Conservation (phyloP, 2,329 filamentous ascomycete species). For the Lomentospora prolificans region DNA sequence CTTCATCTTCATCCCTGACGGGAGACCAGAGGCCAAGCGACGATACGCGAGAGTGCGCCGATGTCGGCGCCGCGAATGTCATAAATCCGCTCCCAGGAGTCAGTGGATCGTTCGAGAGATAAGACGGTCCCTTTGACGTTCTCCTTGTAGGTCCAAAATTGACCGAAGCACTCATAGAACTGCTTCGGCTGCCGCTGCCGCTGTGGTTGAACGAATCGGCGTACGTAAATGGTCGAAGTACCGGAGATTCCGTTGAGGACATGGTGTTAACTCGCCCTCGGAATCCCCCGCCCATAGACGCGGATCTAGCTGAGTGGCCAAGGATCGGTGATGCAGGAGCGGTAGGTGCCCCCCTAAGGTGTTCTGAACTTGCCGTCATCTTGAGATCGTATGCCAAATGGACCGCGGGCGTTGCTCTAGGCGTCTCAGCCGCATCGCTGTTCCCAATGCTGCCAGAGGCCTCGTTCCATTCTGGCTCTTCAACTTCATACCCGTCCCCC, state of each 20-base stretch:
- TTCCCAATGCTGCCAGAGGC: constrained; percentile 11
- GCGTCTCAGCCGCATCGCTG: constrained; percentile 13
- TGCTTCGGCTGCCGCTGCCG: constrained; percentile 29
- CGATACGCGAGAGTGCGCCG: constrained; percentile 24
- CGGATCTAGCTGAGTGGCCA: constrained; percentile 19
- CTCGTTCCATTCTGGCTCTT: constrained; percentile 12
- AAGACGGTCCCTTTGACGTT: constrained; percentile 2
- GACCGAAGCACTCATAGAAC: constrained; percentile 30
- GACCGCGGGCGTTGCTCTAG: constrained; percentile 22
- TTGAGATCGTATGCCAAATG: constrained; percentile 63
- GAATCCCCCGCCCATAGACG: constrained; percentile 13
- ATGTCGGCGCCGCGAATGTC: constrained; percentile 18
- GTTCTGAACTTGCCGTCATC: constrained; percentile 65
- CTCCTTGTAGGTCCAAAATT: constrained; percentile 9
- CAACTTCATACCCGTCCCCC: constrained; percentile 27
- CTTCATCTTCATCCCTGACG: constrained; percentile 36
- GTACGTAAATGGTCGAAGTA: constrained; percentile 28
- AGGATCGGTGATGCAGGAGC: constrained; percentile 24
- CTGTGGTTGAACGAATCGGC: constrained; percentile 27
- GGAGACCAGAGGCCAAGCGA: constrained; percentile 41
- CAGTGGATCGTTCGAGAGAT: constrained; percentile 3
- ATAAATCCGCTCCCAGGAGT: constrained; percentile 1
- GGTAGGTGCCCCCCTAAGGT: constrained; percentile 37
- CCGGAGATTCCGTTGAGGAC: constrained; percentile 12
- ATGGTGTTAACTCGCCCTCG: constrained; percentile 7